A percentile compares a stretch with the other conserved stretches of the same genome.
Evolutionary conservation across 2,329 filamentous ascomycete genomes (phyloP).

Genomic region (Ophiosphaerella herpotricha): DNA sequence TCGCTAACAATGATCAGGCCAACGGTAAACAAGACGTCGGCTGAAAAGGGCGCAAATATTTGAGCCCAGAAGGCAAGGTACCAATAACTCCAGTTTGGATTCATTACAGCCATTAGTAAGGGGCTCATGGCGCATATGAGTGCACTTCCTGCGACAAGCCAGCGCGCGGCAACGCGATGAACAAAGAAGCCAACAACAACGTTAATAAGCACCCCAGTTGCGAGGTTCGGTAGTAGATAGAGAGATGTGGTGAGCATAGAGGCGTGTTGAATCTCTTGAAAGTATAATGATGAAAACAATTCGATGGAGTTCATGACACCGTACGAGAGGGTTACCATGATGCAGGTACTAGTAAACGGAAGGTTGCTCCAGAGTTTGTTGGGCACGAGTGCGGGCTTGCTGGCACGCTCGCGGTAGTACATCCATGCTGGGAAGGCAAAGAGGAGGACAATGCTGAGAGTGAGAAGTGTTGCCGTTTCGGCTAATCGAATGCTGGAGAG

Average conservation of each 20-base stretch:
- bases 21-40: constrained; percentile 61
- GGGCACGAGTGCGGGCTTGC: constrained; percentile 30
- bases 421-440: constrained; percentile 38
- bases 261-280: constrained; percentile 47
- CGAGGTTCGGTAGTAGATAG: constrained; percentile 50
- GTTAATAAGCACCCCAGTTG: constrained; percentile 48
- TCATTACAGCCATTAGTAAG: constrained; percentile 60
- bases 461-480: constrained; percentile 25
- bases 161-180: constrained; percentile 50
- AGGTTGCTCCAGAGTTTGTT: constrained; percentile 59
- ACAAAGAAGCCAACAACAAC: constrained; percentile 54
- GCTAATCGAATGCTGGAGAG: constrained; percentile 27
- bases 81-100: constrained; percentile 59
- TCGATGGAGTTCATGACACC: constrained; percentile 46
- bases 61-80: constrained; percentile 50
- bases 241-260: constrained; percentile 43
- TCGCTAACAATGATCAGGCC: constrained; percentile 60
- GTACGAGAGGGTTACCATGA: constrained; percentile 47
- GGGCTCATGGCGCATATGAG: constrained; percentile 53
- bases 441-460: constrained; percentile 28
- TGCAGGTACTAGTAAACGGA: constrained; percentile 61
- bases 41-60: constrained; percentile 49
- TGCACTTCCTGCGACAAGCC: constrained; percentile 49
- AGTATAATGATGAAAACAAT: constrained; percentile 51
- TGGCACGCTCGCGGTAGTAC: constrained; percentile 27